Percentiles rank a stretch among this genome's conserved stretches.
Conservation (phyloP, 805 yeast species). For the Teunomyces aglyptinius region DNA sequence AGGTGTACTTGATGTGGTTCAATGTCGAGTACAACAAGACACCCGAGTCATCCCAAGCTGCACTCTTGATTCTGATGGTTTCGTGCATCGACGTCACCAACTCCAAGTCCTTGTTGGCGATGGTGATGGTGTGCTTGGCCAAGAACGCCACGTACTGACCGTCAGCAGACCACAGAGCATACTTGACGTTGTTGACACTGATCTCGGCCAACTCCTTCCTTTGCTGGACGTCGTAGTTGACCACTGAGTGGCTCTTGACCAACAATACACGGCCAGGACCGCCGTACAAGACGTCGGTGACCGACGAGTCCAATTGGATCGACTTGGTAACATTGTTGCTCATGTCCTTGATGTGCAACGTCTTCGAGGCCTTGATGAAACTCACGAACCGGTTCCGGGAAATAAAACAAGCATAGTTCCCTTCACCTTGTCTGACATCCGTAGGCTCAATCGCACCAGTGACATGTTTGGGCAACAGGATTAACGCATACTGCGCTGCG, state of each 20-base stretch:
- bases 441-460: conserved; percentile 93
- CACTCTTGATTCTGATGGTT: conserved; percentile 93
- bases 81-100: conserved; percentile 85
- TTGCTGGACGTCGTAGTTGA: conserved; percentile 90
- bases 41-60: conserved; percentile 95
- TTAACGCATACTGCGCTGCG: conserved; percentile 66
- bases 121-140: conserved; percentile 88
- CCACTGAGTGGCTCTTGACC: conserved; percentile 68
- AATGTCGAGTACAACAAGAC: conserved; percentile 90
- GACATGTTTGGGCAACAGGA: conserved; percentile 78
- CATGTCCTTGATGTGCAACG: conserved; percentile 81
- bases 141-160: conserved; percentile 84
- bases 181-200: conserved; percentile 75
- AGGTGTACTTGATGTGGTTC: conserved; percentile 91
- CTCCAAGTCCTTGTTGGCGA: conserved; percentile 78
- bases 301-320: conserved; percentile 64
- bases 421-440: conserved; percentile 75
- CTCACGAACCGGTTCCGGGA: conserved; percentile 94
- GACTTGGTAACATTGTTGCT: conserved; percentile 79
- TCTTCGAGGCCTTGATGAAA: conserved; percentile 58
- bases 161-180: conserved; percentile 84
- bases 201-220: conserved; percentile 70
- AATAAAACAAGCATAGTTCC: conserved; percentile 83
- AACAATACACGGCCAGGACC: conserved; percentile 83
- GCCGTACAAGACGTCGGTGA: conserved; percentile 71